Evolutionary conservation across 257 asterid genomes (phyloP), one percentile per base, ranked within the genome.

Genomic region (Scutellaria baicalensis): DNA sequence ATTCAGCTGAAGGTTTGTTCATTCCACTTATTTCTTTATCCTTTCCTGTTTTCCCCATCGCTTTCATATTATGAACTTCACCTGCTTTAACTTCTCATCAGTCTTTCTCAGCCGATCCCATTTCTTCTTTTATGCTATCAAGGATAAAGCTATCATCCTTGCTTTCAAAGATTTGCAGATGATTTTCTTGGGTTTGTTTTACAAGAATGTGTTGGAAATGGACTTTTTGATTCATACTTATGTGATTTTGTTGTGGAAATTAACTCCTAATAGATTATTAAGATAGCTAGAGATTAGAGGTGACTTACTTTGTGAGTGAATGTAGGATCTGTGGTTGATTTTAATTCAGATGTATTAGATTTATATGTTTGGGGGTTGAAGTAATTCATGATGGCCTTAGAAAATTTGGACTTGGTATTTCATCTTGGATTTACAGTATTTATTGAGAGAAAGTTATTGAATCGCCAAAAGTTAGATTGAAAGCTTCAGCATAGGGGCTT

Each of bases 1-100:
- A 87, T 85, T 73, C 98, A 50, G 94, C 77, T 54, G 97, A 93
- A 87, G 97, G 98, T 90, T 49, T 48, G 84, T 69, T 69, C 36
- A 31, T 59, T 20, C 17, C 66, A 47, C 58, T 31, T 16, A 39
- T 55, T 67, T 54, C 54, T 49, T 60, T 42, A 0, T 1, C 2
- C 58, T 61, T 63, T 36, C 12, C 4, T 3, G 11, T 47, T 39
- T n/a, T 66, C 7, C 45, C 70, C 31, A 56, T 18, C 44, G 42
- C 14, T 31, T 11, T 78, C 13, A 39, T 51, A 4, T 63, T 62
- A 35, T 48, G 68, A 68, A 57, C n/a, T n/a, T n/a, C n/a, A n/a
- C n/a, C n/a, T n/a, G n/a, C n/a, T n/a, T n/a, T n/a, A n/a, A n/a
- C n/a, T n/a, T n/a, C n/a, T n/a, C 9, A 27, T 45, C 20, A 21